Conservation (phyloP, 2,329 filamentous ascomycete species). For the Geoglossum cookeanum region DNA sequence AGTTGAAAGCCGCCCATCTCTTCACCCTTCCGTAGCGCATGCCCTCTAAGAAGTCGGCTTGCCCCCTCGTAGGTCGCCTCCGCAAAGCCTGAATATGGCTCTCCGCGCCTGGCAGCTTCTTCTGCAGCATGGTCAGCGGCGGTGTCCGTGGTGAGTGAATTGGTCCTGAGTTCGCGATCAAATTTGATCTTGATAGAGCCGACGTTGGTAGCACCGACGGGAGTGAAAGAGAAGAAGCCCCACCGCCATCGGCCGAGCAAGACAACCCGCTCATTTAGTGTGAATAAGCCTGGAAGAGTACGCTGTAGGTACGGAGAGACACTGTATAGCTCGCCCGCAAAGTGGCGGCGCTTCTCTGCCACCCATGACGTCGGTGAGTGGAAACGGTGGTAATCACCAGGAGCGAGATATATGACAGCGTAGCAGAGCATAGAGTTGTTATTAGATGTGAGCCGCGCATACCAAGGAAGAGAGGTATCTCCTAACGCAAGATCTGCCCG, state of each 20-base stretch:
- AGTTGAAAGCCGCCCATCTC: conserved; percentile 98
- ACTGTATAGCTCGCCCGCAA: conserved; percentile 86
- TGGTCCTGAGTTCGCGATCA: conserved; percentile 81
- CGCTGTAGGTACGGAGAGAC: conserved; percentile 90
- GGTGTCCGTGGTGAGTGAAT: conserved; percentile 81
- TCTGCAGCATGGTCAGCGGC: conserved; percentile 74
- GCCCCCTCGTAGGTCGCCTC: conserved; percentile 77
- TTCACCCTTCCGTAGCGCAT: conserved; percentile 70
- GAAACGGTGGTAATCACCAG: conserved; percentile 96
- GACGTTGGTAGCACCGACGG: conserved; percentile 93
- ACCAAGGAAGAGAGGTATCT: conserved; percentile 43
- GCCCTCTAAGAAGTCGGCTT: conserved; percentile 58
- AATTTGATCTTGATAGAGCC: conserved; percentile 96
- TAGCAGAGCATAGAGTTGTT: conserved; percentile 68
- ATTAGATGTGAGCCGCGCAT: conserved; percentile 41
- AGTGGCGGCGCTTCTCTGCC: conserved; percentile 84
- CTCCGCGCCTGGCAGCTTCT: conserved; percentile 52
- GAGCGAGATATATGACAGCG: conserved; percentile 84
- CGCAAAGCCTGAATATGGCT: conserved; percentile 74
- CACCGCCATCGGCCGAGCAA: conserved; percentile 86
- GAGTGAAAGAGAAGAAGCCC: conserved; percentile 92
- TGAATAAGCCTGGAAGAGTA: conserved; percentile 84
- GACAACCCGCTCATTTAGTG: conserved; percentile 87
- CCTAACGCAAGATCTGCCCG: conserved; percentile 63
- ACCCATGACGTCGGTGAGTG: conserved; percentile 94